Conservation (phyloP, 2,329 filamentous ascomycete genomes). For the Colletotrichum neosansevieriae region DNA sequence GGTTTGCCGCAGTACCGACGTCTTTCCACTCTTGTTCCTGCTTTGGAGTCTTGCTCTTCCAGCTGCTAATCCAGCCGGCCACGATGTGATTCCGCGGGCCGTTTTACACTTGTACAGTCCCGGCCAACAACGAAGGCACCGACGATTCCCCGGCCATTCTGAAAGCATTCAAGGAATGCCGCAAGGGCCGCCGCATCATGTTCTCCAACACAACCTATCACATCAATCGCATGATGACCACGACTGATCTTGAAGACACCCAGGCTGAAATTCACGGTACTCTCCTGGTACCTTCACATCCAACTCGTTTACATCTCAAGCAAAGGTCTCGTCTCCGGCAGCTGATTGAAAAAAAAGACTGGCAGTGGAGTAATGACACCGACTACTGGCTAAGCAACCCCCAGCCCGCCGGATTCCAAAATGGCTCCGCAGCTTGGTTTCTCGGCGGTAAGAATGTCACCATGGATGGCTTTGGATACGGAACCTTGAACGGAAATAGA, state of each 20-base stretch:
- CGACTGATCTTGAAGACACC: too few species aligned
- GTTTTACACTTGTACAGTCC: neutral
- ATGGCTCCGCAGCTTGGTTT: conserved; percentile 8
- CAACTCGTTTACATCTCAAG: too few species aligned
- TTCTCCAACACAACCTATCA: conserved; percentile 5
- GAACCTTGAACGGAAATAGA: neutral
- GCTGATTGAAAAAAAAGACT: neutral
- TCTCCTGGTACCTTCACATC: neutral
- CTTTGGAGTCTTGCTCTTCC: too few species aligned
- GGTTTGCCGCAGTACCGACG: too few species aligned
- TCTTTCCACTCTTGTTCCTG: too few species aligned
- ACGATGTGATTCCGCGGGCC: too few species aligned
- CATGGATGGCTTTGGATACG: neutral
- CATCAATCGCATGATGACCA: neutral
- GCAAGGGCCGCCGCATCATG: neutral
- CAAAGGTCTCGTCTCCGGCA: neutral
- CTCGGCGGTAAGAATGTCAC: conserved; percentile 5
- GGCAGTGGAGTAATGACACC: conserved; percentile 6
- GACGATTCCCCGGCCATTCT: neutral
- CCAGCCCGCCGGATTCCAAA: neutral
- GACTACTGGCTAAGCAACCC: neutral
- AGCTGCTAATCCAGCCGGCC: too few species aligned
- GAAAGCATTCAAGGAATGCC: neutral
- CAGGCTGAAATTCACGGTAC: conserved; percentile 5
- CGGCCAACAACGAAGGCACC: neutral